These are phyloP conservation scores for Asclepias syriaca DNA, from an alignment of 257 asterid species.

Conservation along the genomic window DNA sequence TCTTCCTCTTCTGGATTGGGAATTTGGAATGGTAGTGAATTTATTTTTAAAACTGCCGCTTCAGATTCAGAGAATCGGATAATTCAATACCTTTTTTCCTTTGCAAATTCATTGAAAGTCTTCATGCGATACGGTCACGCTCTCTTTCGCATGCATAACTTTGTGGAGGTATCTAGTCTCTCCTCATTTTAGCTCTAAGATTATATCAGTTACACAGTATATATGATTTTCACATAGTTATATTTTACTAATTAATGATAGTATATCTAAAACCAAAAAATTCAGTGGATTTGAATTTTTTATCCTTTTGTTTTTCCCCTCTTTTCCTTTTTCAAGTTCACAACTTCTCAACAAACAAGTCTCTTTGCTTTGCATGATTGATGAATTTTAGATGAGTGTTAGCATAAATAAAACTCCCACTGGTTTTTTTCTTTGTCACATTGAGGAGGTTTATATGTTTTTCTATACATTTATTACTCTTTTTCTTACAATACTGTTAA, in stretches of 20 bases:
- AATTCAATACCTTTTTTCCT: constrained; percentile 46
- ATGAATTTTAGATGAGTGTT: not conserved
- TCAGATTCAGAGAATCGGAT: constrained; percentile 42
- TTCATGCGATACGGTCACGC: constrained; percentile 70
- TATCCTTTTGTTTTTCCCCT: not conserved
- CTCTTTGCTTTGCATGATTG: not conserved
- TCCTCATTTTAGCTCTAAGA: not conserved
- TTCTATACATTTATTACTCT: too few species aligned
- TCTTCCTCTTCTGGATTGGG: constrained; percentile 41
- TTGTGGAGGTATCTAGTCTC: constrained; percentile 54
- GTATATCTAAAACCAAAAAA: not conserved
- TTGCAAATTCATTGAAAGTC: constrained; percentile 49
- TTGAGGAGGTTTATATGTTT: too few species aligned
- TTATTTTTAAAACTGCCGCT: constrained; percentile 59
- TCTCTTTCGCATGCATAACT: constrained; percentile 59
- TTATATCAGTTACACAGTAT: not conserved
- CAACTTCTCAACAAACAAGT: not conserved
- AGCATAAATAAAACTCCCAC: not conserved
- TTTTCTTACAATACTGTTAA: too few species aligned
- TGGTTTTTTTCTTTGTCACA: too few species aligned
- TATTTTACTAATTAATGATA: not conserved
- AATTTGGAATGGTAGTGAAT: constrained; percentile 70
- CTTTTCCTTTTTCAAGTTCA: not conserved
- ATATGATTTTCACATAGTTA: not conserved
- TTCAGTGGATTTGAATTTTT: not conserved